Evolutionary conservation across 768 basidiomycete species (phyloP).

Genomic region (Cyathus striatus): DNA sequence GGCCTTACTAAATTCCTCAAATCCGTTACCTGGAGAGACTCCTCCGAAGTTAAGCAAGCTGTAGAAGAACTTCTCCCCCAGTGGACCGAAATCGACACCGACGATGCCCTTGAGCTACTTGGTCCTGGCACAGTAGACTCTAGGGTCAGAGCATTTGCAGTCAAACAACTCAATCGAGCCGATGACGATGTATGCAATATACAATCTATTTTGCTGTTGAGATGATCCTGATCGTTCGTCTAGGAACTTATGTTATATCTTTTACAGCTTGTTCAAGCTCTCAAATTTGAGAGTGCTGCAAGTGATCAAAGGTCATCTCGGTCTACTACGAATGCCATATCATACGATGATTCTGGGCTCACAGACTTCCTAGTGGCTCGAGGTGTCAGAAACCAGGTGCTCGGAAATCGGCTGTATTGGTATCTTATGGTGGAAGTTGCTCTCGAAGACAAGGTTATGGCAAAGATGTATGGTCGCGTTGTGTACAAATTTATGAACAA

Average conservation of each 20-base stretch:
- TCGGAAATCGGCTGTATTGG: constrained; percentile 95
- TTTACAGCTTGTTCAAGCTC: constrained; percentile 93
- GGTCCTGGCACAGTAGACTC: constrained; percentile 90
- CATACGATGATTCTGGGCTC: constrained; percentile 88
- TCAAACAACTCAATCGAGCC: constrained; percentile 82
- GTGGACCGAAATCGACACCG: constrained; percentile 97
- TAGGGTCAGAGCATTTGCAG: constrained; percentile 90
- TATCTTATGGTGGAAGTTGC: constrained; percentile 97
- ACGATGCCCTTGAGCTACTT: constrained; percentile 92
- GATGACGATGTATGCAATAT: constrained; percentile 92
- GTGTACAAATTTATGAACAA: constrained; percentile 88
- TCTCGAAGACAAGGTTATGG: constrained; percentile 76
- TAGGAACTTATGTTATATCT: constrained; percentile 92
- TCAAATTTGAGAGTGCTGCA: constrained; percentile 89
- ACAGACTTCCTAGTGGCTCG: constrained; percentile 88
- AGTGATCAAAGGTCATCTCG: constrained; percentile 75
- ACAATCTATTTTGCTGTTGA: too few relatives aligned
- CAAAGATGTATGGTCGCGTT: constrained; percentile 91
- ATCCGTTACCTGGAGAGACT: constrained; percentile 96
- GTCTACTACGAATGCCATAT: constrained; percentile 66
- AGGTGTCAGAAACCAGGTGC: constrained; percentile 74
- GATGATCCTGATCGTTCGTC: too few relatives aligned
- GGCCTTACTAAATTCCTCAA: constrained; percentile 97
- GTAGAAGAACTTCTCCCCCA: constrained; percentile 92
- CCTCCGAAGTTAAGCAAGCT: constrained; percentile 94